Percentiles rank a stretch among this genome's conserved stretches.
Conservation (phyloP, 108 stramenopile species). For the Schizochytrium sp. region DNA sequence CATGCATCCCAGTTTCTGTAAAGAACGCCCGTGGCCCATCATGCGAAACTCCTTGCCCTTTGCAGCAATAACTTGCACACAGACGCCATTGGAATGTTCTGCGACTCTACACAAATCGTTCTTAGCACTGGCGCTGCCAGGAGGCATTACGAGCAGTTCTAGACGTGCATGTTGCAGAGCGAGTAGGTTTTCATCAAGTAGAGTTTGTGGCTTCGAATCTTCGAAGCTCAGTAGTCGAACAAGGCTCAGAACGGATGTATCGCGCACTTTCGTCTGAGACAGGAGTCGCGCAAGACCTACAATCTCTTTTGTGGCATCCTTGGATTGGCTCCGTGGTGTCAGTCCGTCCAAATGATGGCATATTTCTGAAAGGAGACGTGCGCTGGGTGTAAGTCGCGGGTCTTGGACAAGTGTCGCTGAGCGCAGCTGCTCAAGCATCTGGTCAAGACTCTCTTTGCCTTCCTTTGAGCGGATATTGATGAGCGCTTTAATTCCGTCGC, state of each 20-base stretch:
- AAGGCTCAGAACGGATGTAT: not conserved
- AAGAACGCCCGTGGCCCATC: not conserved
- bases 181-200: not conserved
- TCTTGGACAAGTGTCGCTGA: conserved; percentile 18
- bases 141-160: not conserved
- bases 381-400: conserved; percentile 8
- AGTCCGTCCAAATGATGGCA: not conserved
- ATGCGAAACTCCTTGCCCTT: not conserved
- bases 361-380: not conserved
- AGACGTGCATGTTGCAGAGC: not conserved
- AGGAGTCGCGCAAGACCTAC: not conserved
- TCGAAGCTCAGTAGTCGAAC: not conserved
- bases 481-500: not conserved
- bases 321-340: not conserved
- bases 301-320: not conserved
- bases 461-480: not conserved
- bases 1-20: not conserved
- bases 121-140: not conserved
- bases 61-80: not conserved
- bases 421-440: conserved; percentile 18
- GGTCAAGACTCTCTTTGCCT: not conserved
- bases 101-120: not conserved
- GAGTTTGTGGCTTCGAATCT: not conserved
- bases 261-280: not conserved
- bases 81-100: not conserved